phyloP scores from a whole-genome alignment of 352 stramenopile genomes.

The Thraustochytrium striatum region DNA sequence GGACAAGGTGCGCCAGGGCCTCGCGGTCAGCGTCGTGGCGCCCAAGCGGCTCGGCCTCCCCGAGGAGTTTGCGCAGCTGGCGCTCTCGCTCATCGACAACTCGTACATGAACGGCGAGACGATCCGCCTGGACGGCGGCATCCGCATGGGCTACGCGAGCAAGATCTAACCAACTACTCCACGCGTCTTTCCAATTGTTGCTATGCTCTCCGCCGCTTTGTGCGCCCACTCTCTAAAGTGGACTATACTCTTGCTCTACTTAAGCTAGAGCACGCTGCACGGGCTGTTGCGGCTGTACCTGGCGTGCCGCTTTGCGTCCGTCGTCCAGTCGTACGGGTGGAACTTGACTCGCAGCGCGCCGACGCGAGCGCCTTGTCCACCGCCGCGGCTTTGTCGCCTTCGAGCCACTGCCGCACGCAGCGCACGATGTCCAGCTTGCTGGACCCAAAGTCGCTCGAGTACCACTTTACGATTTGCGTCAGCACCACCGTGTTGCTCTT shows the following conservation, averaged over 20 bases:
- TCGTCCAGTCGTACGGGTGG: slow-evolving; percentile 29
- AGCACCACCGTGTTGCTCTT: not conserved
- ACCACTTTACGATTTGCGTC: slow-evolving; percentile 39
- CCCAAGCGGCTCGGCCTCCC: slow-evolving; percentile 86
- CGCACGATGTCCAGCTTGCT: not conserved
- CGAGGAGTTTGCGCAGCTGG: slow-evolving; percentile 89
- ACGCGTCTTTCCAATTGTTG: too few species aligned
- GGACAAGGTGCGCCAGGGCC: slow-evolving; percentile 83
- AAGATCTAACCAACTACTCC: slow-evolving; percentile 67
- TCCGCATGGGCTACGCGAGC: slow-evolving; percentile 74
- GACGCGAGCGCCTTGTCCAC: not conserved
- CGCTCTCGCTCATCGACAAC: slow-evolving; percentile 91
- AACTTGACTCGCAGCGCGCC: not conserved
- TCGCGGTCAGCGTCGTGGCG: slow-evolving; percentile 89
- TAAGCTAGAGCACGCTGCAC: too few species aligned
- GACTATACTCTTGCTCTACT: too few species aligned
- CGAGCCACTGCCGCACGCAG: not conserved
- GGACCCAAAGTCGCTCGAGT: slow-evolving; percentile 23
- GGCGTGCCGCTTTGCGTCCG: too few species aligned
- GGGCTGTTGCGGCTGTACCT: too few species aligned
- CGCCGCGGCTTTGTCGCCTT: slow-evolving; percentile 1
- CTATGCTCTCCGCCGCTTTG: too few species aligned
- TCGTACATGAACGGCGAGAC: slow-evolving; percentile 96
- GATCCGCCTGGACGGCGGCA: slow-evolving; percentile 92
- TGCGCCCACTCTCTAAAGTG: too few species aligned